Evolutionary conservation across 2,329 filamentous ascomycete genomes (phyloP).

Genomic region (Didymella sp.): DNA sequence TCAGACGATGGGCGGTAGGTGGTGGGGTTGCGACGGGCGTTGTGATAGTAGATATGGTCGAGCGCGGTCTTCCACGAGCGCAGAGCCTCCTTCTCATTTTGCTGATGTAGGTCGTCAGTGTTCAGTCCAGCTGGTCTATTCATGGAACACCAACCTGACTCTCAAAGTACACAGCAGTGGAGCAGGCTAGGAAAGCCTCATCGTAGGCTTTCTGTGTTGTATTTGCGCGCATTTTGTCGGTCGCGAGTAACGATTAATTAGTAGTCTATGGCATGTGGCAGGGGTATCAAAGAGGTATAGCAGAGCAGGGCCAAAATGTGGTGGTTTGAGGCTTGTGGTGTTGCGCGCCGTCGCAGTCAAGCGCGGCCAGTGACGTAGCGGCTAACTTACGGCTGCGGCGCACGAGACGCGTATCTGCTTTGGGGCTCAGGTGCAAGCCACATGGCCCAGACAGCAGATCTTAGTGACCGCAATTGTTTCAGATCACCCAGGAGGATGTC

Average conservation of each 20-base stretch:
- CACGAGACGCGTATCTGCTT: slow-evolving; percentile 14
- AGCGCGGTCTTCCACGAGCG: slow-evolving; percentile 89
- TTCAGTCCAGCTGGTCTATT: neutral
- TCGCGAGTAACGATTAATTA: slow-evolving; percentile 14
- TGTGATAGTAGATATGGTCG: slow-evolving; percentile 86
- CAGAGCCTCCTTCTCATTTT: slow-evolving; percentile 88
- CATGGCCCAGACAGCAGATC: neutral
- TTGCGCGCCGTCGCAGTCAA: neutral
- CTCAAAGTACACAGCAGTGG: slow-evolving; percentile 95
- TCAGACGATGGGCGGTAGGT: slow-evolving; percentile 76
- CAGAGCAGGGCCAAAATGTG: slow-evolving; percentile 13
- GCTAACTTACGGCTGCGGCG: slow-evolving; percentile 19
- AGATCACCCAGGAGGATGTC: neutral
- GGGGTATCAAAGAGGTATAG: slow-evolving; percentile 45
- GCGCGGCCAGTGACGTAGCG: slow-evolving; percentile 38
- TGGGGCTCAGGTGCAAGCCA: slow-evolving; percentile 12
- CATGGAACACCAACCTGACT: slow-evolving; percentile 68
- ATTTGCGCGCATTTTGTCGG: slow-evolving; percentile 60
- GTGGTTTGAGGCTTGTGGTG: slow-evolving; percentile 32
- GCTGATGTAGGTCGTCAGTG: slow-evolving; percentile 59
- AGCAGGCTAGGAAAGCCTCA: slow-evolving; percentile 93
- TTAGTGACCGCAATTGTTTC: neutral
- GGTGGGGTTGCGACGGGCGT: slow-evolving; percentile 74
- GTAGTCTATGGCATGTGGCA: slow-evolving; percentile 45
- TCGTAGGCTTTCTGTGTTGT: slow-evolving; percentile 97